Evolutionary conservation across 2,329 filamentous ascomycete species (phyloP), one percentile per base, ranked within the genome.

Genomic region (Fusarium poae): DNA sequence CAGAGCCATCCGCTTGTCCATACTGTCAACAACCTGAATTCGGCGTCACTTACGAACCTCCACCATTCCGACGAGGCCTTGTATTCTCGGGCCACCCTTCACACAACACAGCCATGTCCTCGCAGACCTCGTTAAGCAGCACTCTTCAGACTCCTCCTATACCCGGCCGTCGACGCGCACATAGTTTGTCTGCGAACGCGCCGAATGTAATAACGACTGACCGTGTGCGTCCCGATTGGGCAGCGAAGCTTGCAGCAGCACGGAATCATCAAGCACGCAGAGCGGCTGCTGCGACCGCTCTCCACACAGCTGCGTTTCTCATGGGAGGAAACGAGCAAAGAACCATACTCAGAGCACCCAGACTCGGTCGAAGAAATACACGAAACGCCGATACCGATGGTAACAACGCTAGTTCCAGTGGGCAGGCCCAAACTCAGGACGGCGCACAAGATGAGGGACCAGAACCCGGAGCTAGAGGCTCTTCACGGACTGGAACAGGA

Each of bases 1-100:
- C 94, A 9, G 95, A 98, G 76, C 92, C 96, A 4, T 93, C 96
- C 1, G 89, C 91, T 25, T 99, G 96, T 77, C 96, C 96, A 0
- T 99, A 97, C 79, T 99, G 96, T 79, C 93, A 96, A 51, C 93
- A 96, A 72, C 89, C 93, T 3, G 95, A 99, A 70, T 97, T 98
- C 76, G 96, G 96, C 46, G 92, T 99, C n/a, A 97, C 93, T 0
- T 99, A 97, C 78, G 89, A 95, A 6, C 86, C 94, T 15, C 96
- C 96, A 4, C 89, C 92, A 1, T 98, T 98, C 82, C 90, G 94
- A 25, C 86, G 94, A 67, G 96, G 96, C 1, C 81, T 99, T 32
- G 83, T 87, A 2, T 95, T 95, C 77, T 85, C 87, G 3, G 59
- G 74, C 6, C 68, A 73, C 21, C 59, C 65, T 75, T 82, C 23